A percentile compares a stretch with the other conserved stretches of the same genome.
Evolutionary conservation across 371 early-diverging fungal genomes (phyloP).

Genomic region (Mortierella sp.): DNA sequence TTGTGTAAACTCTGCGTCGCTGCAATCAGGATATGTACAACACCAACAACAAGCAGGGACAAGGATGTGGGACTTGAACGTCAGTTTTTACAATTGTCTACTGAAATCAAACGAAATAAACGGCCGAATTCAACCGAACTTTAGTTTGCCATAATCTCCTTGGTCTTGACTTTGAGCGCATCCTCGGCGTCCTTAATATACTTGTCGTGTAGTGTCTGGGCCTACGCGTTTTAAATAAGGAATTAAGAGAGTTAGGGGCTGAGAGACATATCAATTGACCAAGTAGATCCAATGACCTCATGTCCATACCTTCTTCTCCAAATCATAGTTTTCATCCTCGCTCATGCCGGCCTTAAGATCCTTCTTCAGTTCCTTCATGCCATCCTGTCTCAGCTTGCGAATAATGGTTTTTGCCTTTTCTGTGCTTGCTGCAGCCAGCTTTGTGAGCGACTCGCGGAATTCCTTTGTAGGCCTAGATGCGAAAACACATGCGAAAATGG

Average conservation of each 20-base stretch:
- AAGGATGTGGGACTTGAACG: conserved; percentile 16
- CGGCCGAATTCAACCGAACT: conserved; percentile 1
- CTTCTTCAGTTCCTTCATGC: conserved; percentile 82
- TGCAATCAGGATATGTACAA: conserved; percentile 20
- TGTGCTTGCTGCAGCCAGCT: conserved; percentile 73
- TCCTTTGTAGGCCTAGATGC: conserved; percentile 80
- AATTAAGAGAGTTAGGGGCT: not conserved
- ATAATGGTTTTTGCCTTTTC: conserved; percentile 82
- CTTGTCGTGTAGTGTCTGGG: conserved; percentile 82
- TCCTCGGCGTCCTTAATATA: conserved; percentile 79
- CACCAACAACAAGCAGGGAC: conserved; percentile 16
- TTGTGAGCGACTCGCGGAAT: conserved; percentile 82
- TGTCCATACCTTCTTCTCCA: conserved; percentile 72
- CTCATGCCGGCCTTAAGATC: conserved; percentile 70
- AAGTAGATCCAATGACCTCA: not conserved
- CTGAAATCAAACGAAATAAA: conserved; percentile 15
- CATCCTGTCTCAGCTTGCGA: conserved; percentile 79
- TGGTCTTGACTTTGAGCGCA: conserved; percentile 77
- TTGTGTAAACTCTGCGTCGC: conserved; percentile 28
- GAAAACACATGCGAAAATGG: conserved; percentile 1
- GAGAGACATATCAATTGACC: not conserved
- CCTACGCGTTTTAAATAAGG: conserved; percentile 49
- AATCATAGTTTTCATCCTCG: conserved; percentile 70
- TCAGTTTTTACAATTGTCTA: not conserved
- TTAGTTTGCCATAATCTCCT: conserved; percentile 74